Base-by-base conservation (phyloP, 306 rosid genomes). In the Rosa chinensis region DNA sequence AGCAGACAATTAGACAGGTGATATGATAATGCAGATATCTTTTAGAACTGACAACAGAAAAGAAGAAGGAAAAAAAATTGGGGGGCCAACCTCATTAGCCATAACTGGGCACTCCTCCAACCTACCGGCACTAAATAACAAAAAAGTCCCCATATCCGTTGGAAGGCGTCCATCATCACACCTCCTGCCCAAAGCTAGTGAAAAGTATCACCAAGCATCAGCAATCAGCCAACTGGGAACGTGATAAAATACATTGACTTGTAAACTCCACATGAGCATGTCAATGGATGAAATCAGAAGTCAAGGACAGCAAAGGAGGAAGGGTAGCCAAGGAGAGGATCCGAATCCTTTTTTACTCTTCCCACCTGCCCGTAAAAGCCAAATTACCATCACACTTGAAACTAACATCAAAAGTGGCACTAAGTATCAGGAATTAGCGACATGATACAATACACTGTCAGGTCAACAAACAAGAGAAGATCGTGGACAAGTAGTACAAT, bases 401-500 rank as follows among this genome's bases (percentile, higher is more conserved):
- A 63, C 70, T 21, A 55, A 12, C 6, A 58, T 42, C 40, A 23
- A 42, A 74, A 58, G 62, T 42, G 53, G 78, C 53, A 80, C 67
- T 70, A 76, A 44, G 18, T 47, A 77, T 32, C 72, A 47, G 37
- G 78, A 74, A 81, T 83, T 43, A 73, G 82, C 79, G 69, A 68
- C 12, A 48, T 59, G 72, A 25, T 81, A 32, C 35, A 32, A 32
- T 32, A 82, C 4, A 16, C 48, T 14, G 70, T 66, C 45, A 35
- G 68, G 11, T 85, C 81, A 94, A 79, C 95, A 94, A 82, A 92
- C 94, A 32, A 94, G 94, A 43, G 97, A 93, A 69, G 92, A 90
- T 85, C 91, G 83, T 63, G 88, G 87, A 42, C 96, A 90, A 68
- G 93, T 88, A 12, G 91, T 87, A 56, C 88, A 89, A 53, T 90